Evolutionary conservation across 2,329 filamentous ascomycete species (phyloP).

Genomic region (Phialocephala subalpina): DNA sequence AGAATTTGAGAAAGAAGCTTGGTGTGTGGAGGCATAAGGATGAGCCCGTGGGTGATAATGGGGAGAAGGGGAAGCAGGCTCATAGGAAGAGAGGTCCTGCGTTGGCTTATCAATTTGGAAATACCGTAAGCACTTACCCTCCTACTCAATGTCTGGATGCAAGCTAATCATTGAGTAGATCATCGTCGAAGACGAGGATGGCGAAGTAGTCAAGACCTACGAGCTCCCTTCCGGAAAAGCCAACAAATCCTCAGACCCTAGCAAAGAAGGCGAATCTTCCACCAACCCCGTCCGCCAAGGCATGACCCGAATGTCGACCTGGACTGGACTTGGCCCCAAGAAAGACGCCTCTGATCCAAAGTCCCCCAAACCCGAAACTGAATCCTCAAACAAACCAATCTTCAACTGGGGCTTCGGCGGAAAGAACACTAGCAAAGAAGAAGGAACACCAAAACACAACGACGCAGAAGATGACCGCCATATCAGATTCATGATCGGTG

Average conservation of each 20-base stretch:
- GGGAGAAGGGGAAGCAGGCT: constrained; percentile 45
- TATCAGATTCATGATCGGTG: constrained; percentile 79
- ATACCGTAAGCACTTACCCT: constrained; percentile 61
- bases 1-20: constrained; percentile 42
- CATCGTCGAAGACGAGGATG: constrained; percentile 87
- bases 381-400: constrained; percentile 35
- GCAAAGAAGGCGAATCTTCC: constrained; percentile 15
- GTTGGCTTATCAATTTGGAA: constrained; percentile 86
- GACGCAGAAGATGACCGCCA: constrained; percentile 72
- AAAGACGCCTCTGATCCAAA: constrained; percentile 6
- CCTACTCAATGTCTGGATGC: background rate
- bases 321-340: constrained; percentile 37
- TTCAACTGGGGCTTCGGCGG: constrained; percentile 41
- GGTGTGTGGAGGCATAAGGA: constrained; percentile 47
- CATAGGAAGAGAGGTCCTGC: constrained; percentile 73
- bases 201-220: constrained; percentile 86
- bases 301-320: constrained; percentile 38
- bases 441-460: constrained; percentile 44
- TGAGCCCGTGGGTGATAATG: constrained; percentile 50
- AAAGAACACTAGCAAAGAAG: constrained; percentile 29
- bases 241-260: background rate
- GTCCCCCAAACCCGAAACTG: background rate
- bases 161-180: constrained; percentile 57
- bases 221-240: constrained; percentile 64
- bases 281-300: constrained; percentile 35